Base-by-base conservation (phyloP, 2,329 filamentous ascomycete species). In the Bipolaris cookei region DNA sequence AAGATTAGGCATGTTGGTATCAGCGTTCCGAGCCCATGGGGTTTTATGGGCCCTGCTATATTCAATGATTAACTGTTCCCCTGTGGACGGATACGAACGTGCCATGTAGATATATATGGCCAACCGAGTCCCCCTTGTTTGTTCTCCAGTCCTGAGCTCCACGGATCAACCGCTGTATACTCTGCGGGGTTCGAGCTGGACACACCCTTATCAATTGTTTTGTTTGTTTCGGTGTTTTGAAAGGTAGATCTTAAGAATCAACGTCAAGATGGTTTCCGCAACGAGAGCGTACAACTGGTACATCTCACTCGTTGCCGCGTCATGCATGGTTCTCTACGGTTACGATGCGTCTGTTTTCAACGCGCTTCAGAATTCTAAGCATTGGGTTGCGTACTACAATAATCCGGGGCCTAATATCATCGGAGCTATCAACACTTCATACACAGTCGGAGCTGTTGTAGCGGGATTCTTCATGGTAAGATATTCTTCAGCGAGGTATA, bases 281-380 rank as follows among this genome's bases (percentile, higher is more conserved):
- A 78, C 74, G 61, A 73, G 75, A 62, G 68, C 76, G 47, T 83
- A 82, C 72, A 83, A 83, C 68, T 81, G 80, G 79, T 90, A 88
- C 78, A 86, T 89, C 63, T 88, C 86, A 58, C 79, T 89, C 48
- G 85, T 90, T 63, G 88, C 88, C 54, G 88, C 88, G 68, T 86
- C 87, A 73, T 90, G 87, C 74, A 90, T 90, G 88, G 87, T 90
- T 20, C 81, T 91, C 42, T 90, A 90, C 71, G 88, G 88, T 55
- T 90, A 90, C 71, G 88, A 90, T 81, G 87, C 88, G 1, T 89
- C 87, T 35, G 88, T 90, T 44, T 91, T 87, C 80, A 91, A 91
- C 73, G 87, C 88, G 4, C 84, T 90, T 5, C 88, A 90, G 74
- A 86, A 85, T 30, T 89, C 86, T 1, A 74, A 84, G 13, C 83